phyloP scores from a whole-genome alignment of 2,329 filamentous ascomycete species.

The Dactylellina drechsleri region DNA sequence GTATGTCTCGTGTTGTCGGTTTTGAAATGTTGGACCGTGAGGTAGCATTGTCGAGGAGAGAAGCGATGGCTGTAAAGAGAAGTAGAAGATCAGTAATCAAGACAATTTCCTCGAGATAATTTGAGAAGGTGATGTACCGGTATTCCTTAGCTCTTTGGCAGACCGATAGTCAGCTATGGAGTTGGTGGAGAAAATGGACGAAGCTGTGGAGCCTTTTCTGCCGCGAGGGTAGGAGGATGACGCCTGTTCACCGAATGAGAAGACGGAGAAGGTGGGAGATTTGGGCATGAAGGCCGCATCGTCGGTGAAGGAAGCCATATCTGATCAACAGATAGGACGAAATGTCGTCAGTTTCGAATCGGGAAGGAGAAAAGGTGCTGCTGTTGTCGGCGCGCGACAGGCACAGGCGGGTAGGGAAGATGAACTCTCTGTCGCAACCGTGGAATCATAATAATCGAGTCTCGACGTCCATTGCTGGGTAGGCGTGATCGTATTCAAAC shows the following conservation, averaged over 20 bases:
- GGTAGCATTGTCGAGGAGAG: slow-evolving; percentile 75
- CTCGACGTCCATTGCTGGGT: slow-evolving; percentile 12
- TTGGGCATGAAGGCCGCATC: slow-evolving; percentile 46
- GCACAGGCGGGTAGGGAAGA: not conserved
- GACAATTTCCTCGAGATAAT: no score
- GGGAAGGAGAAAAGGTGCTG: not conserved
- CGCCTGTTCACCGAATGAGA: slow-evolving; percentile 42
- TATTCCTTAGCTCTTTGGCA: slow-evolving; percentile 32
- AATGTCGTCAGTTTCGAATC: not conserved
- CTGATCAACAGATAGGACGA: slow-evolving; percentile 14
- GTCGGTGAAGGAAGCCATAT: slow-evolving; percentile 39
- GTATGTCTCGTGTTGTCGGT: slow-evolving; percentile 88
- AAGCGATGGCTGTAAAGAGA: slow-evolving; percentile 79
- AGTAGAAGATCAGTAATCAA: slow-evolving; percentile 41
- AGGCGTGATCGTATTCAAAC: not conserved
- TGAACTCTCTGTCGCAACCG: not conserved
- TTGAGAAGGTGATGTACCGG: slow-evolving; percentile 13
- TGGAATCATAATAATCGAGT: slow-evolving; percentile 27
- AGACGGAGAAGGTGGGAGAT: slow-evolving; percentile 43
- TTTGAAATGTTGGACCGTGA: slow-evolving; percentile 87
- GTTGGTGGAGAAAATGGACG: slow-evolving; percentile 77
- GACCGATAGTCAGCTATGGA: slow-evolving; percentile 46
- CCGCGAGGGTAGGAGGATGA: slow-evolving; percentile 37
- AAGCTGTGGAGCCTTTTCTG: slow-evolving; percentile 83
- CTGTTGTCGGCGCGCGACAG: slow-evolving; percentile 18